phyloP scores from a whole-genome alignment of 805 yeast genomes.

The Scheffersomyces amazonensis region DNA sequence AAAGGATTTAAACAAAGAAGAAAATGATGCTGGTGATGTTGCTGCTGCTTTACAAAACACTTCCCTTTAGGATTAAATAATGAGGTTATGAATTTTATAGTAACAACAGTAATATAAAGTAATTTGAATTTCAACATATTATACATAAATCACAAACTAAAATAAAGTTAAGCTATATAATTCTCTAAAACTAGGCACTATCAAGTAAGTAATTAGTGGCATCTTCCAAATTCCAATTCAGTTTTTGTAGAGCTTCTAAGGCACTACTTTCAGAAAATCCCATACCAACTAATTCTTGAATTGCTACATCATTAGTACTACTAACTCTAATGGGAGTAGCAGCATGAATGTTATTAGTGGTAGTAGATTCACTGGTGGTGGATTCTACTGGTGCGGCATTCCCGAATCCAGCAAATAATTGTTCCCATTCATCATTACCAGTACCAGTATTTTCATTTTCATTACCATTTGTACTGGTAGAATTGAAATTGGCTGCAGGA shows the following conservation, averaged over 20 bases:
- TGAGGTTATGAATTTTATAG: not conserved
- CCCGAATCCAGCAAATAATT: constrained; percentile 86
- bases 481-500: constrained; percentile 31
- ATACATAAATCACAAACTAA: no score
- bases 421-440: constrained; percentile 85
- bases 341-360: no score
- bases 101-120: not conserved
- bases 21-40: constrained; percentile 30
- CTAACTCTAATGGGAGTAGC: not conserved
- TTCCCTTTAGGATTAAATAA: not conserved
- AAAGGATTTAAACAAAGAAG: constrained; percentile 36
- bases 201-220: constrained; percentile 88
- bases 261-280: constrained; percentile 76
- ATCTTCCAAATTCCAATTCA: constrained; percentile 73
- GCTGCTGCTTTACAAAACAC: constrained; percentile 20
- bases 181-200: constrained; percentile 40
- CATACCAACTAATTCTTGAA: constrained; percentile 84
- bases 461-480: constrained; percentile 19
- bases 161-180: not conserved
- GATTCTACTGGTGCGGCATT: constrained; percentile 30
- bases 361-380: constrained; percentile 2
- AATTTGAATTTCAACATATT: no score
- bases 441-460: constrained; percentile 9
- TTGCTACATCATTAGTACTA: constrained; percentile 44
- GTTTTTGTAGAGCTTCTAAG: constrained; percentile 60